Evolutionary conservation across 768 basidiomycete genomes (phyloP).

Genomic region (Termitomyces sp.): DNA sequence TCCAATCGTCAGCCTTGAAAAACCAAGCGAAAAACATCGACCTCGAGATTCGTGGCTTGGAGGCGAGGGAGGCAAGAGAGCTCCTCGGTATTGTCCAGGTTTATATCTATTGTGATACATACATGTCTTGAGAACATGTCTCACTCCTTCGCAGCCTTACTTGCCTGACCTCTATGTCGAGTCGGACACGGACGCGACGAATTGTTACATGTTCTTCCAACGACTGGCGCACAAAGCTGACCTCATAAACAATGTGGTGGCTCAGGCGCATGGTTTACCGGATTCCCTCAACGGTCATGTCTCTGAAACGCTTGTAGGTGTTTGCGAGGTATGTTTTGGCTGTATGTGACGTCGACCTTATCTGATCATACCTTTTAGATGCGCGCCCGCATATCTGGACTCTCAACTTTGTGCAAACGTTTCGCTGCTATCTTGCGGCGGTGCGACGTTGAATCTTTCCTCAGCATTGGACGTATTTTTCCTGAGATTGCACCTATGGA

Average conservation of each 20-base stretch:
- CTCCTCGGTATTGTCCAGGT: constrained; percentile 83
- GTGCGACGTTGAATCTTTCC: constrained; percentile 81
- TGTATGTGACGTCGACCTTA: not conserved
- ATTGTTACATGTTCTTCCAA: constrained; percentile 89
- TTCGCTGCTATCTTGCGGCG: constrained; percentile 81
- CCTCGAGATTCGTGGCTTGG: constrained; percentile 80
- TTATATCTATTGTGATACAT: constrained; percentile 1
- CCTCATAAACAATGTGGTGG: constrained; percentile 77
- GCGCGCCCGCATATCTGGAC: constrained; percentile 73
- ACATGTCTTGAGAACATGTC: not conserved
- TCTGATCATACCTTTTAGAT: constrained; percentile 41
- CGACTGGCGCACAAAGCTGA: constrained; percentile 84
- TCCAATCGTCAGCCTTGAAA: constrained; percentile 88
- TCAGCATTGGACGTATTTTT: constrained; percentile 78
- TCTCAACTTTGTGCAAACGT: constrained; percentile 83
- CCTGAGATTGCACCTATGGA: constrained; percentile 86
- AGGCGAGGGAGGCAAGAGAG: constrained; percentile 79
- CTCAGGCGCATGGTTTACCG: constrained; percentile 78
- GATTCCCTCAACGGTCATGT: constrained; percentile 79
- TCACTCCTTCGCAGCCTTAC: constrained; percentile 62
- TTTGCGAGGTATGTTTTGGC: constrained; percentile 73
- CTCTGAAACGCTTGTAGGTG: constrained; percentile 84
- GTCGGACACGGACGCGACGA: constrained; percentile 83
- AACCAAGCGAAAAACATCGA: constrained; percentile 88
- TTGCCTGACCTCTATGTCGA: constrained; percentile 88